phyloP scores from a whole-genome alignment of 2,329 filamentous ascomycete genomes.

The Arthrobotrys entomopaga region DNA sequence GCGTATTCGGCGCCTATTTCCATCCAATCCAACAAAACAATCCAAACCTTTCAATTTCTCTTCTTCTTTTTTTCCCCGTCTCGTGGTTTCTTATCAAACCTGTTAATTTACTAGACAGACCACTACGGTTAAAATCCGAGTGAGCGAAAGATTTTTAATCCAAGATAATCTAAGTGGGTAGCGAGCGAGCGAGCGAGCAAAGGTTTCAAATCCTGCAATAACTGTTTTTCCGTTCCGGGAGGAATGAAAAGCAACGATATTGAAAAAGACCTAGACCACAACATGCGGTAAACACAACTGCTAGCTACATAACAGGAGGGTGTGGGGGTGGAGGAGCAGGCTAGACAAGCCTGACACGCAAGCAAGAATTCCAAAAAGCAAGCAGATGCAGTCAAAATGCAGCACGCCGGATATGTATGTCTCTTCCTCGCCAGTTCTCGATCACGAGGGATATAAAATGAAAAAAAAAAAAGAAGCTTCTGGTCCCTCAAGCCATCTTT shows the following conservation, averaged over 20 bases:
- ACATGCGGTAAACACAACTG: background rate
- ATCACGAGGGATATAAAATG: background rate
- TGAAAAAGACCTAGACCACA: background rate
- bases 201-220: conserved; percentile 52
- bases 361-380: background rate
- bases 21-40: conserved; percentile 1
- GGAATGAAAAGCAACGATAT: background rate
- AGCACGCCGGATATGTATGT: conserved; percentile 16
- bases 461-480: background rate
- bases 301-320: too few species aligned
- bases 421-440: background rate
- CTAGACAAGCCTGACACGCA: background rate
- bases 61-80: background rate
- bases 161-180: background rate
- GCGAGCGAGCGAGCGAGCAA: background rate
- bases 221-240: conserved; percentile 54
- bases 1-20: too few species aligned
- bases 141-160: background rate
- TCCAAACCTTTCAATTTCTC: background rate
- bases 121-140: too few species aligned
- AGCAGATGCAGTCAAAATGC: background rate
- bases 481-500: background rate
- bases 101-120: background rate
- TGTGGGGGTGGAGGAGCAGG: too few species aligned
- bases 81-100: background rate